Evolutionary conservation across 2,329 filamentous ascomycete species (phyloP).

Genomic region (Botrytis paeoniae): DNA sequence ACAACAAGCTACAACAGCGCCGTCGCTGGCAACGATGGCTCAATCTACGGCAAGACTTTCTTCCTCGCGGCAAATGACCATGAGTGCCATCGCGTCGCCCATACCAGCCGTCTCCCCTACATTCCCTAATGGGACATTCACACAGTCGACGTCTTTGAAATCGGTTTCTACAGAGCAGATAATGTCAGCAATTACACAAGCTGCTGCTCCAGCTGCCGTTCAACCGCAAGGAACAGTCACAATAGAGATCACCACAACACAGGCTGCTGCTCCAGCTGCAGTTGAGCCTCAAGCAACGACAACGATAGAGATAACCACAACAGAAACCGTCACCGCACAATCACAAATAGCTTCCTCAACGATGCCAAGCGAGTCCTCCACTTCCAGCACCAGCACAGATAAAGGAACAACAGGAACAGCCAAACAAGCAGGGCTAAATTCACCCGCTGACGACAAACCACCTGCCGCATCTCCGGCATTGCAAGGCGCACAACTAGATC

Average conservation of each 20-base stretch:
- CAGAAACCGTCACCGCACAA: not conserved
- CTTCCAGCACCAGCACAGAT: not conserved
- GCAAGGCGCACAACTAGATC: not conserved
- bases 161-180: not conserved
- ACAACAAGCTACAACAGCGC: not conserved
- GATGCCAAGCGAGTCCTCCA: not conserved
- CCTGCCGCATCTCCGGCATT: not conserved
- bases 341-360: not conserved
- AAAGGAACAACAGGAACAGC: not conserved
- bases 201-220: not conserved
- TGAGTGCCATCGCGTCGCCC: not conserved
- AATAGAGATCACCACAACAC: not conserved
- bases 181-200: not conserved
- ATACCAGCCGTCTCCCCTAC: constrained; percentile 65
- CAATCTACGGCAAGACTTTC: not conserved
- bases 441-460: not conserved
- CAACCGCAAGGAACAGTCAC: not conserved
- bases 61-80: not conserved
- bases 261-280: not conserved
- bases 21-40: not conserved
- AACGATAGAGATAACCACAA: not conserved
- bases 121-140: not conserved
- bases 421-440: not conserved
- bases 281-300: not conserved
- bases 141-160: not conserved